Evolutionary conservation across 441 rosid species (phyloP).

Genomic region (Eutrema salsugineum): DNA sequence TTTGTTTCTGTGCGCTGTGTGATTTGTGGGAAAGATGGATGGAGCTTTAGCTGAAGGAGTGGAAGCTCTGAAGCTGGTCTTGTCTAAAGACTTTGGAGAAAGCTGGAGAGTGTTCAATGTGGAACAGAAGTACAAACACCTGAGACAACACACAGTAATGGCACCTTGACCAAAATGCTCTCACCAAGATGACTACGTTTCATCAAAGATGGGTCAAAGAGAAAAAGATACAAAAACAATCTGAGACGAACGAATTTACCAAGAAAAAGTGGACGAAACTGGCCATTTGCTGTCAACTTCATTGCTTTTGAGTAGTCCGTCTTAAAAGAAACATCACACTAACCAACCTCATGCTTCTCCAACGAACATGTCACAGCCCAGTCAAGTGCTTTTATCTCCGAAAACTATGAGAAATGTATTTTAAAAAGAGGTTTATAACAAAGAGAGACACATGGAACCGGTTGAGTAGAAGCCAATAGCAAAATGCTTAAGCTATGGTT

Average conservation of each 20-base stretch:
- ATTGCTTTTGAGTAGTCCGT: too few relatives aligned
- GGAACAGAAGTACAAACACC: conserved; percentile 82
- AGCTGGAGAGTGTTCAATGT: conserved; percentile 62
- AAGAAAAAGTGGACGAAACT: background rate
- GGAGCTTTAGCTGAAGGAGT: conserved; percentile 69
- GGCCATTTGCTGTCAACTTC: too few relatives aligned
- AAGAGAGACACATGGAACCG: too few relatives aligned
- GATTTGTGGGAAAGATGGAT: conserved; percentile 49
- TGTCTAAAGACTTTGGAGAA: conserved; percentile 65
- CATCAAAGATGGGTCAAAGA: background rate
- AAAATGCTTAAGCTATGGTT: too few relatives aligned
- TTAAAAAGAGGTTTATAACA: too few relatives aligned
- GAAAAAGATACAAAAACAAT: background rate
- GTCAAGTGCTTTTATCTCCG: too few relatives aligned
- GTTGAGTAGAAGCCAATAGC: too few relatives aligned
- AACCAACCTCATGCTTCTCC: too few relatives aligned
- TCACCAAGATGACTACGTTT: background rate
- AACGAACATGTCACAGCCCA: too few relatives aligned
- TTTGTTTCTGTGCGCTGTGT: background rate
- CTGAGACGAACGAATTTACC: background rate
- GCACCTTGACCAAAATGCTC: conserved; percentile 32
- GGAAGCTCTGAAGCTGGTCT: conserved; percentile 56
- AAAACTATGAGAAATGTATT: too few relatives aligned
- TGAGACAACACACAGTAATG: conserved; percentile 50
- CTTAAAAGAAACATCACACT: too few relatives aligned